Evolutionary conservation across 768 basidiomycete species (phyloP), one percentile per base, ranked within the genome.

Genomic region (Trametes cinnabarina): DNA sequence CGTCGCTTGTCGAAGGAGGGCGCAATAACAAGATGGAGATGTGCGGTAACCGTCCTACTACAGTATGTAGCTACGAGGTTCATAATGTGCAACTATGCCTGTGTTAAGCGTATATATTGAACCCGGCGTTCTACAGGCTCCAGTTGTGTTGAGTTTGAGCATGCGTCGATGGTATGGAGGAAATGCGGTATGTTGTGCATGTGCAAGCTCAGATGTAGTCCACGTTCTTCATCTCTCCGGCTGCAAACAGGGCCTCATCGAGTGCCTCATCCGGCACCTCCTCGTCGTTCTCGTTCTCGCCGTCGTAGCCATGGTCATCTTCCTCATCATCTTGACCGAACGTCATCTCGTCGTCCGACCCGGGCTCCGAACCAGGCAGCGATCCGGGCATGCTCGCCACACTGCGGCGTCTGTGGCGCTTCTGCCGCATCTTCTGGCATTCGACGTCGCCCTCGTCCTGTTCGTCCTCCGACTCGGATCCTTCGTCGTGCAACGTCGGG

Each of bases 341-440:
- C 47, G 82, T 75, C 66, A 79, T 76, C 60, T 87, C 82, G 49
- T 69, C 68, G 57, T 87, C 83, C 23, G 65, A 65, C n/a, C 63
- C 63, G 19, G 62, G 61, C 41, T 59, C 52, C n/a, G 71, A 72
- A 7, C 76, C 75, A 7, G 76, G 76, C 58, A 93, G 71, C 20
- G 90, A 88, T 28, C 92, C 92, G 12, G 91, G 92, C 88, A 95
- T 93, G 67, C 91, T 93, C 41, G 84, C 83, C 71, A 88, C 82
- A 62, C 91, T 91, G 66, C 81, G 77, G 60, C 80, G 77, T 61
- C 87, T 75, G 51, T 69, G 63, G 39, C 80, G 68, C 58, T 71
- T 74, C 56, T 71, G 68, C 63, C 73, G 70, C 69, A 72, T 75
- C 64, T 68, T 73, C 15, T 79, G 81, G 22, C 65, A 26, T 43